phyloP scores from a whole-genome alignment of 495 filamentous ascomycete species.

The Podospora pseudopauciseta region DNA sequence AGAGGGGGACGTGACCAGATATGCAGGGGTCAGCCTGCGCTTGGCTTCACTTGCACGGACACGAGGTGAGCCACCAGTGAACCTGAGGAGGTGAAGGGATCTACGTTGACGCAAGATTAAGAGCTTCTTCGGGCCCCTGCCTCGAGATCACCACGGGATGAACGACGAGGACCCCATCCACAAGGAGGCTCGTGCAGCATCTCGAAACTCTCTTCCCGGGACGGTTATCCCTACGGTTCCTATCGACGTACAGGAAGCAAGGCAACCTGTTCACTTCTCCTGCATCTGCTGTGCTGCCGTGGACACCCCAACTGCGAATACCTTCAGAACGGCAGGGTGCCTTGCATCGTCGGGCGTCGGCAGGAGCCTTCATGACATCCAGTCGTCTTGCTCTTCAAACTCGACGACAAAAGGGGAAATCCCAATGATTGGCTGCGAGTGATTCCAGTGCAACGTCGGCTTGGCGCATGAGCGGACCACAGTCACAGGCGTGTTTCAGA shows the following conservation, averaged over 20 bases:
- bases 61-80: neutral
- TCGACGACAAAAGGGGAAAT: neutral
- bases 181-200: neutral
- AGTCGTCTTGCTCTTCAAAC: neutral
- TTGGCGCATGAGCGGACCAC: neutral
- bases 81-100: neutral
- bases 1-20: neutral
- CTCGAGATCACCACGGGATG: neutral
- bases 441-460: neutral
- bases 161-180: neutral
- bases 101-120: neutral
- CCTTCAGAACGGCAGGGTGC: neutral
- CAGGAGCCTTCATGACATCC: neutral
- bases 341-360: neutral
- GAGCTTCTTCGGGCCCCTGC: neutral
- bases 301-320: neutral
- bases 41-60: neutral
- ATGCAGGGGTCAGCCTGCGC: neutral
- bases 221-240: neutral
- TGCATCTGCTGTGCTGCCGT: neutral
- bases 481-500: neutral
- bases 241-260: neutral
- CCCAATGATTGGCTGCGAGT: neutral
- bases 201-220: neutral
- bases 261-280: neutral